These are phyloP conservation scores for Colletotrichum sublineola DNA, from an alignment of 2,329 filamentous ascomycete genomes.

Conservation along the genomic window DNA sequence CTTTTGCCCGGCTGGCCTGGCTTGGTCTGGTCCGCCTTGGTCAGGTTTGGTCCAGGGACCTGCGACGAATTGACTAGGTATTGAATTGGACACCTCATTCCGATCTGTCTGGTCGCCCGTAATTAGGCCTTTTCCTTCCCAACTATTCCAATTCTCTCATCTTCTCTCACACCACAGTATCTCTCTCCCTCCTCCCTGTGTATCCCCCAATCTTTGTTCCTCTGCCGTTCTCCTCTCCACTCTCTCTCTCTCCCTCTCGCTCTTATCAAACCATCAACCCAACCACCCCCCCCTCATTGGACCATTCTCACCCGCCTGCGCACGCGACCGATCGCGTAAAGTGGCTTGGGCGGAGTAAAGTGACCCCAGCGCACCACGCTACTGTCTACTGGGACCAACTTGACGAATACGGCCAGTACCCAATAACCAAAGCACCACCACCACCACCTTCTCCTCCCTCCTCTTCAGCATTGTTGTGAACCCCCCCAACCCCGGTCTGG, in stretches of 20 bases:
- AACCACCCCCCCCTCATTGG: slow-evolving; percentile 14
- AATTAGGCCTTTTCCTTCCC: not conserved
- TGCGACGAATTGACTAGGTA: not conserved
- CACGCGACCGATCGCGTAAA: slow-evolving; percentile 42
- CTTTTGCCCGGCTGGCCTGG: not conserved
- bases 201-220: not conserved
- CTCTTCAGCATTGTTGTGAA: slow-evolving; percentile 34
- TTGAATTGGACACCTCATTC: not conserved
- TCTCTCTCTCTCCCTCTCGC: not conserved
- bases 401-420: slow-evolving; percentile 38
- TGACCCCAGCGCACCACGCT: slow-evolving; percentile 40
- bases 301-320: slow-evolving; percentile 27
- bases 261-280: slow-evolving; percentile 12
- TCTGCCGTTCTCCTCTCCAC: not conserved
- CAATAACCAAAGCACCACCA: slow-evolving; percentile 1
- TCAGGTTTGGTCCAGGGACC: not conserved
- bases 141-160: not conserved
- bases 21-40: not conserved
- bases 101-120: not conserved
- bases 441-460: slow-evolving; percentile 1
- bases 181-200: not conserved
- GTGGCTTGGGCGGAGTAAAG: slow-evolving; percentile 40
- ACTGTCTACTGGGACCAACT: slow-evolving; percentile 21
- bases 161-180: too few species aligned
- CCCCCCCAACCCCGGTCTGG: slow-evolving; percentile 33